A percentile compares a stretch with the other conserved stretches of the same genome.
phyloP scores from a whole-genome alignment of 202 grass and related monocot species.

The Digitaria exilis region DNA sequence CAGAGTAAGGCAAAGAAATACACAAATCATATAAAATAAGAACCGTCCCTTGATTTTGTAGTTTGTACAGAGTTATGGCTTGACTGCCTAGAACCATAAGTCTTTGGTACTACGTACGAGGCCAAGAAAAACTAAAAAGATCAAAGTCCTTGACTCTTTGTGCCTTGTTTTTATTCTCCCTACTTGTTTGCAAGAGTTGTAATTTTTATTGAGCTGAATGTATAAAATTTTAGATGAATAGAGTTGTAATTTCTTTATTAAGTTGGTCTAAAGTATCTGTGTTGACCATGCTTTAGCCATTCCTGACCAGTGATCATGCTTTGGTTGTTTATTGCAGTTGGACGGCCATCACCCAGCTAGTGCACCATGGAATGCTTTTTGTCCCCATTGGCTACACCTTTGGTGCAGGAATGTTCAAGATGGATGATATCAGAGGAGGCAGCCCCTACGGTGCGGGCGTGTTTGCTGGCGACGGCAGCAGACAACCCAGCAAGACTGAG shows the following conservation, averaged over 20 bases:
- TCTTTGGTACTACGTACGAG: background rate
- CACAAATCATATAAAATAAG: background rate
- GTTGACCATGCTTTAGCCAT: background rate
- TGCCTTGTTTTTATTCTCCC: background rate
- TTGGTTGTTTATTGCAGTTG: conserved; percentile 54
- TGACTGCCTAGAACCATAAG: background rate
- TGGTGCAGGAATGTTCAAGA: conserved; percentile 86
- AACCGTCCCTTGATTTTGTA: background rate
- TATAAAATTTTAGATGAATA: background rate
- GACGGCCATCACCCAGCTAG: conserved; percentile 98
- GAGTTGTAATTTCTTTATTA: background rate
- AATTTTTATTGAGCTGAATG: background rate
- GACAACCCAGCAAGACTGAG: conserved; percentile 75
- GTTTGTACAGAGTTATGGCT: background rate
- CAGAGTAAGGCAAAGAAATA: background rate
- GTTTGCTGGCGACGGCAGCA: conserved; percentile 86
- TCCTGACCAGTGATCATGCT: conserved; percentile 36
- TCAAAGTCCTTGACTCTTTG: background rate
- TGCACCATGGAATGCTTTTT: conserved; percentile 96
- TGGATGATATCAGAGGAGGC: conserved; percentile 94
- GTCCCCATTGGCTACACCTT: conserved; percentile 98
- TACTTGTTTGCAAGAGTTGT: background rate
- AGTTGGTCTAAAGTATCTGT: background rate
- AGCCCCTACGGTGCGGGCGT: conserved; percentile 96
- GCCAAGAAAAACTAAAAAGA: background rate